A percentile compares a stretch with the other conserved stretches of the same genome.
Evolutionary conservation across 495 filamentous ascomycete species (phyloP).

Genomic region (Baudoinia panamericana): DNA sequence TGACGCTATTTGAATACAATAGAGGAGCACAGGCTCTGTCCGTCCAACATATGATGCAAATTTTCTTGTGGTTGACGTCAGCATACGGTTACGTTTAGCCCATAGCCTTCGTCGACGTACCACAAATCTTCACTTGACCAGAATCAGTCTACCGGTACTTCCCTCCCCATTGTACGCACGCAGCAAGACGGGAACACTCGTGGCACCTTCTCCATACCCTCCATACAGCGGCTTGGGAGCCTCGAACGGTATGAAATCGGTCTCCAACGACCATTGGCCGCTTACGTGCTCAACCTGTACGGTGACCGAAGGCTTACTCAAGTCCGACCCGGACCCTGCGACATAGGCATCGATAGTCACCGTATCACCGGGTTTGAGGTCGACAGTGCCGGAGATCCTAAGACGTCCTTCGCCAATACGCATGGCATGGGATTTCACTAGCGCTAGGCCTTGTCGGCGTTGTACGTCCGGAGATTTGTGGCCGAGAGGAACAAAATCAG

Average conservation of each 20-base stretch:
- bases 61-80: too few relatives aligned
- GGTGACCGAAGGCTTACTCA: neutral
- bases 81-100: neutral
- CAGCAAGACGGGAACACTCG: constrained; percentile 9
- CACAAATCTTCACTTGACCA: neutral
- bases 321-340: neutral
- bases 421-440: too few relatives aligned
- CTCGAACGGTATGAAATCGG: constrained; percentile 3
- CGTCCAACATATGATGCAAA: too few relatives aligned
- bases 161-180: neutral
- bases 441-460: too few relatives aligned
- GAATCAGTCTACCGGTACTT: constrained; percentile 3
- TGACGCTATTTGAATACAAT: too few relatives aligned
- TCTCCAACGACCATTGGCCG: neutral
- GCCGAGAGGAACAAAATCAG: constrained; percentile 1
- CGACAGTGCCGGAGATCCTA: too few relatives aligned
- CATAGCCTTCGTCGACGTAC: too few relatives aligned
- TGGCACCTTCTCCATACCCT: constrained; percentile 7
- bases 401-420: too few relatives aligned
- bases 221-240: constrained; percentile 11
- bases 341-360: neutral
- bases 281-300: neutral
- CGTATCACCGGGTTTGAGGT: neutral
- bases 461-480: too few relatives aligned
- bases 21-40: too few relatives aligned